These are phyloP conservation scores for Mycena amicta DNA, from an alignment of 768 basidiomycete species.

Conservation along the genomic window DNA sequence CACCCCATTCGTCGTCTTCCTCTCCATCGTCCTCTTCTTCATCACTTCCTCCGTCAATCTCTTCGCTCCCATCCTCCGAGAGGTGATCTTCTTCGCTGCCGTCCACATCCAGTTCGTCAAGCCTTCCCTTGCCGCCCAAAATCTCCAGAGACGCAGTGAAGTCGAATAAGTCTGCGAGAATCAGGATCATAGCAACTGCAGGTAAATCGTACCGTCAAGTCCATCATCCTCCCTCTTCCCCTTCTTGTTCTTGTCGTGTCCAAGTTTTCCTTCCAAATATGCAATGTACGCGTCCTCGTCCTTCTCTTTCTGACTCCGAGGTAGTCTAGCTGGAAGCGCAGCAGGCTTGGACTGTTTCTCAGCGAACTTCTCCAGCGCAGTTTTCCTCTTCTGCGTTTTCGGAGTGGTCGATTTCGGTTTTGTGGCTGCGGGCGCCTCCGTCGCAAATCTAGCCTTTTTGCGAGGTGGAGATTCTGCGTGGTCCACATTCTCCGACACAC, in stretches of 20 bases:
- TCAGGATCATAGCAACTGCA: not conserved
- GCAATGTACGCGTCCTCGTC: slow-evolving; percentile 87
- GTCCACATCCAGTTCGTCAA: not conserved
- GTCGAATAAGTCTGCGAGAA: slow-evolving; percentile 6
- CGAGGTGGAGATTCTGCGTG: slow-evolving; percentile 47
- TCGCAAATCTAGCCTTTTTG: slow-evolving; percentile 48
- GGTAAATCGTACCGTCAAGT: slow-evolving; percentile 65
- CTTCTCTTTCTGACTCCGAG: slow-evolving; percentile 46
- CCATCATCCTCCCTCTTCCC: slow-evolving; percentile 71
- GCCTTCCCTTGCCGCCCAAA: not conserved
- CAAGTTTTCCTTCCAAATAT: slow-evolving; percentile 78
- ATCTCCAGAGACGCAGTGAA: slow-evolving; percentile 6
- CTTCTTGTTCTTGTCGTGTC: slow-evolving; percentile 51
- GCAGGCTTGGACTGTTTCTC: not conserved
- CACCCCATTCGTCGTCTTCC: slow-evolving; percentile 37
- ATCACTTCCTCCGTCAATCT: not conserved
- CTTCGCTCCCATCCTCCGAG: not conserved
- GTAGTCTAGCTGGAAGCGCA: not conserved
- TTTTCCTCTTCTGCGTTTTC: slow-evolving; percentile 14
- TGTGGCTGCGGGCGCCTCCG: not conserved
- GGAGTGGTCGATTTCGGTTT: slow-evolving; percentile 19
- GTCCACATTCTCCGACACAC: slow-evolving; percentile 45
- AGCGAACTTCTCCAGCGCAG: slow-evolving; percentile 38
- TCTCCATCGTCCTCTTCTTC: slow-evolving; percentile 23
- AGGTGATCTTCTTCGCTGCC: not conserved